Evolutionary conservation across 352 stramenopile genomes (phyloP).

Genomic region (Phytopythium sindhum): DNA sequence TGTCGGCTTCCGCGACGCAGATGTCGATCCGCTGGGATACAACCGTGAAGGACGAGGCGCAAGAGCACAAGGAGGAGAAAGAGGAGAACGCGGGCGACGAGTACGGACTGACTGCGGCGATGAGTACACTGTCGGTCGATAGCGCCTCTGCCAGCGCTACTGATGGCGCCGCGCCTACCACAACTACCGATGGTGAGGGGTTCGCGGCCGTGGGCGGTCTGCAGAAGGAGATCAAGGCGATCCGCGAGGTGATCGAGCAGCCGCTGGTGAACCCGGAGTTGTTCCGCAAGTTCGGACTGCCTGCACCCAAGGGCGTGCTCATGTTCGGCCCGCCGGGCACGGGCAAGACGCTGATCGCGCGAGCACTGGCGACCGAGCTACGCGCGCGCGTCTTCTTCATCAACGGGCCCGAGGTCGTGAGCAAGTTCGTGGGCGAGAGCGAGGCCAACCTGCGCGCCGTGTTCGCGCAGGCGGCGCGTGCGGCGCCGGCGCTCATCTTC

Average conservation of each 20-base stretch:
- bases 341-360: slow-evolving; percentile 95
- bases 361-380: slow-evolving; percentile 90
- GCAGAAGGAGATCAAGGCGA: slow-evolving; percentile 90
- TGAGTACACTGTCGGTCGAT: not conserved
- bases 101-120: not conserved
- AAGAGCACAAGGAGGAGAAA: not conserved
- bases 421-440: slow-evolving; percentile 93
- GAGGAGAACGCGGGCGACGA: not conserved
- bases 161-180: not conserved
- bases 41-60: not conserved
- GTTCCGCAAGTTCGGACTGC: slow-evolving; percentile 93
- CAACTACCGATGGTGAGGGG: slow-evolving; percentile 26
- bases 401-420: slow-evolving; percentile 96
- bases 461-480: slow-evolving; percentile 43
- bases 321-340: slow-evolving; percentile 95
- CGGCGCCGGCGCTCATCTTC: slow-evolving; percentile 69
- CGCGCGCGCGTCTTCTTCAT: slow-evolving; percentile 94
- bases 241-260: slow-evolving; percentile 96
- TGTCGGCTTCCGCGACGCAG: slow-evolving; percentile 22
- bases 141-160: not conserved
- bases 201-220: slow-evolving; percentile 86
- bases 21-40: slow-evolving; percentile 23
- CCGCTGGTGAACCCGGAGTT: slow-evolving; percentile 92
- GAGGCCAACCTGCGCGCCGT: slow-evolving; percentile 77
- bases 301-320: slow-evolving; percentile 93